Evolutionary conservation across 164 flowering plant genomes (phyloP).

Genomic region (Vitis vinifera): DNA sequence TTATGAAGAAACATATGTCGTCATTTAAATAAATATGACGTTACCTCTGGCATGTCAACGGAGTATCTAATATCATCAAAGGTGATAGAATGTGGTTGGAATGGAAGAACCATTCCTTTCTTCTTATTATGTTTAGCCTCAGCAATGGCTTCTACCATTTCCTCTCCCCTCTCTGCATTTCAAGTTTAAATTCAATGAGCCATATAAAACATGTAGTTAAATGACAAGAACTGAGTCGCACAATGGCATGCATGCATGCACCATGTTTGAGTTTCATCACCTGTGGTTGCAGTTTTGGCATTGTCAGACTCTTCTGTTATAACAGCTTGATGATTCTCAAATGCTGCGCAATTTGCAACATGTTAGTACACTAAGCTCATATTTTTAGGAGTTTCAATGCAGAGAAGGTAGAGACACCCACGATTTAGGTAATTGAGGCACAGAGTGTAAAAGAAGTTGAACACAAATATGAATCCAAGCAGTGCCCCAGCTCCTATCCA

Average conservation of each 20-base stretch:
- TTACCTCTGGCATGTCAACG: slow-evolving; percentile 18
- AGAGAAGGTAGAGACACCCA: background rate
- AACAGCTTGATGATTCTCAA: slow-evolving; percentile 13
- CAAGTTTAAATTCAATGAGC: background rate
- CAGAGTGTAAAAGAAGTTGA: slow-evolving; percentile 17
- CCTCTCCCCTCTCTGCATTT: slow-evolving; percentile 6
- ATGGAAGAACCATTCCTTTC: slow-evolving; percentile 67
- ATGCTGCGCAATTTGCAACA: no score
- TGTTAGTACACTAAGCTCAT: no score
- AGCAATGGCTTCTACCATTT: background rate
- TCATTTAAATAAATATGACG: background rate
- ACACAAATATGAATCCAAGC: slow-evolving; percentile 16
- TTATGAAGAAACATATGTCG: background rate
- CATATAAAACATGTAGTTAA: background rate
- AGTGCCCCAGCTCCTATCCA: slow-evolving; percentile 29
- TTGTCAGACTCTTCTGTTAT: slow-evolving; percentile 19
- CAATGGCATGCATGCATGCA: no score
- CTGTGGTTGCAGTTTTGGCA: background rate
- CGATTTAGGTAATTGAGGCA: slow-evolving; percentile 23
- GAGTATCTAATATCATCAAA: slow-evolving; percentile 60
- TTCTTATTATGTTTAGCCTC: slow-evolving; percentile 9
- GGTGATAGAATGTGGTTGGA: slow-evolving; percentile 54
- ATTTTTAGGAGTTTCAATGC: no score
- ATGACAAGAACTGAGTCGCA: no score
- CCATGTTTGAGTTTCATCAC: background rate